Evolutionary conservation across 331 rosid species (phyloP).

Genomic region (Rosa hybrid): DNA sequence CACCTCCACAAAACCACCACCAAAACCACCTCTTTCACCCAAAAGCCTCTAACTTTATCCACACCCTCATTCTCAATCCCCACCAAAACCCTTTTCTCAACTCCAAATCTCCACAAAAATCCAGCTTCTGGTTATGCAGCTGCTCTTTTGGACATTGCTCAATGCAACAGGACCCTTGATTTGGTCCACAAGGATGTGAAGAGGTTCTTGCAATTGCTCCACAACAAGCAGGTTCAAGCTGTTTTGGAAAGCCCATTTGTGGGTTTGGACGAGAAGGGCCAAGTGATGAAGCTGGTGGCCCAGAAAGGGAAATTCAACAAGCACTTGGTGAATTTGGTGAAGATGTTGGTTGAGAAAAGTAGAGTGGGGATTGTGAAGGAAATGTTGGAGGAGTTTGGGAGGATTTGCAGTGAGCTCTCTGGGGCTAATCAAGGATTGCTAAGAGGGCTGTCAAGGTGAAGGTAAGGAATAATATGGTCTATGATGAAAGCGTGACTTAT

Average conservation of each 20-base stretch:
- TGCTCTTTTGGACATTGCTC: slow-evolving; percentile 66
- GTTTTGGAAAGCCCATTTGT: slow-evolving; percentile 18
- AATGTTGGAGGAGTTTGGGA: slow-evolving; percentile 65
- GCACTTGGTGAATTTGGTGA: slow-evolving; percentile 55
- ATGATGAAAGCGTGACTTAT: slow-evolving; percentile 20
- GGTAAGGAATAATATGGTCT: slow-evolving; percentile 51
- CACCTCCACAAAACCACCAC: slow-evolving; percentile 40
- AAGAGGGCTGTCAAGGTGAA: slow-evolving; percentile 44
- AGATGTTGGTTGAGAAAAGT: slow-evolving; percentile 60
- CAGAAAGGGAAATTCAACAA: slow-evolving; percentile 45
- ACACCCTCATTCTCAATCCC: slow-evolving; percentile 22
- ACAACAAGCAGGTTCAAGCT: slow-evolving; percentile 24
- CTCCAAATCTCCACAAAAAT: slow-evolving; percentile 34
- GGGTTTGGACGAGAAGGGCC: slow-evolving; percentile 42
- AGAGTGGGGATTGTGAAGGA: slow-evolving; percentile 44
- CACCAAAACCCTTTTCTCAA: slow-evolving; percentile 16
- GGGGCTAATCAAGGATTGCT: slow-evolving; percentile 45
- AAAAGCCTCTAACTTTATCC: slow-evolving; percentile 22
- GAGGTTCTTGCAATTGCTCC: slow-evolving; percentile 49
- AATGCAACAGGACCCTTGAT: slow-evolving; percentile 48
- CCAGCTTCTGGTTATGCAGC: slow-evolving; percentile 81
- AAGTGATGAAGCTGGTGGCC: slow-evolving; percentile 27
- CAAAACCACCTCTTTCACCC: slow-evolving; percentile 33
- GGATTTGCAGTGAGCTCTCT: slow-evolving; percentile 64
- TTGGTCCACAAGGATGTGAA: slow-evolving; percentile 53